These are phyloP conservation scores for Fragaria iinumae DNA, from an alignment of 306 rosid species.

Conservation along the genomic window DNA sequence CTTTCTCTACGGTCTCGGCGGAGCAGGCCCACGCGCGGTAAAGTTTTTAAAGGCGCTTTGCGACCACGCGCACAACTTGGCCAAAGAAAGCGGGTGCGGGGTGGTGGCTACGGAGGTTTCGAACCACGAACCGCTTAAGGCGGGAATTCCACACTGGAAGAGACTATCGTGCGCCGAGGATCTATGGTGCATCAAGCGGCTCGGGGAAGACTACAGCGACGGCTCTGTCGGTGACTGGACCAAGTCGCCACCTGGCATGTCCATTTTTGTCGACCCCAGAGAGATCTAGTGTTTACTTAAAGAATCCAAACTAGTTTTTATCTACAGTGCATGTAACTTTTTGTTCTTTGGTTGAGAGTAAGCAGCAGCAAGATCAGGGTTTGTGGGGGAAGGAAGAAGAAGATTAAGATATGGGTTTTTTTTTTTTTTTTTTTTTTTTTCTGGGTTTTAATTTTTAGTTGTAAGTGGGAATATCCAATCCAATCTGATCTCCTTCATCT, in stretches of 20 bases:
- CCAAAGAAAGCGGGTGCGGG: constrained; percentile 62
- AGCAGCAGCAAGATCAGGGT: constrained; percentile 14
- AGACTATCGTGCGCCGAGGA: constrained; percentile 72
- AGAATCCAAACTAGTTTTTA: constrained; percentile 13
- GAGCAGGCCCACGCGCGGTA: constrained; percentile 63
- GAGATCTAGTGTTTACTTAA: constrained; percentile 49
- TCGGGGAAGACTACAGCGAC: constrained; percentile 78
- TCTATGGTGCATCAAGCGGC: constrained; percentile 82
- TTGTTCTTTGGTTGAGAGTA: constrained; percentile 24
- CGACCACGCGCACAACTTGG: constrained; percentile 71
- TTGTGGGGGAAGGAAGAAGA: constrained; percentile 11
- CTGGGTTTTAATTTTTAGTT: constrained; percentile 20
- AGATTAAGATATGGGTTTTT: not conserved
- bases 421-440: not conserved
- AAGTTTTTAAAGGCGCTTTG: constrained; percentile 62
- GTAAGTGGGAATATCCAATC: constrained; percentile 30
- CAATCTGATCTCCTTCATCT: not conserved
- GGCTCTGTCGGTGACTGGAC: constrained; percentile 97
- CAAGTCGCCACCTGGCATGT: constrained; percentile 63
- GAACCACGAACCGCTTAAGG: constrained; percentile 48
- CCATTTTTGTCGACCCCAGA: constrained; percentile 95
- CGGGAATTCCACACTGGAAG: constrained; percentile 90
- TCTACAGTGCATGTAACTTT: not conserved
- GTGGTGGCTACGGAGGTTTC: constrained; percentile 89
- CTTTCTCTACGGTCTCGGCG: constrained; percentile 80